Percentiles rank a stretch among this genome's conserved stretches.
These are phyloP conservation scores for Eucalyptus regnans DNA, from an alignment of 345 rosid genomes.

Conservation along the genomic window DNA sequence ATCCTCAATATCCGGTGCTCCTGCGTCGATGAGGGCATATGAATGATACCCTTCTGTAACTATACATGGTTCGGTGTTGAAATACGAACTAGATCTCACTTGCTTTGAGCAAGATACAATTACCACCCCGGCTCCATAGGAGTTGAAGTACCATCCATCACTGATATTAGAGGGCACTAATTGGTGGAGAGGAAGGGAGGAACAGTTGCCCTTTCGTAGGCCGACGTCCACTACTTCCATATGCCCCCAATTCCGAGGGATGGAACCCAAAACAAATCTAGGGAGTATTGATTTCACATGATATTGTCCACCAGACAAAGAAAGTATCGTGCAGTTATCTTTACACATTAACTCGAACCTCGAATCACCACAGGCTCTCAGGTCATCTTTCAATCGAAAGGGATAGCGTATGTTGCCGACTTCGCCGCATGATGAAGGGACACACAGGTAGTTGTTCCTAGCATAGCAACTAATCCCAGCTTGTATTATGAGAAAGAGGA, in stretches of 20 bases:
- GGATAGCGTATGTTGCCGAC: rapidly evolving
- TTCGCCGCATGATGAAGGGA: neutral
- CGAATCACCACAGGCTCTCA: rapidly evolving
- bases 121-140: neutral
- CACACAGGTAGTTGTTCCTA: neutral
- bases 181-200: neutral
- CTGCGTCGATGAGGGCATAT: rapidly evolving
- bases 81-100: neutral
- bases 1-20: rapidly evolving
- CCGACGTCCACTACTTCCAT: neutral
- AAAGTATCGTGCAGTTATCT: neutral
- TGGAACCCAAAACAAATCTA: too few species aligned
- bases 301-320: neutral
- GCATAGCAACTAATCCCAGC: too few species aligned
- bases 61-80: neutral
- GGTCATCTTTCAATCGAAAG: neutral
- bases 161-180: neutral
- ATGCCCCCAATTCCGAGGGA: too few species aligned
- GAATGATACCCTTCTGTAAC: neutral
- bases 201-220: neutral
- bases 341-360: neutral
- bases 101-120: neutral
- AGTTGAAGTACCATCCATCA: rapidly evolving
- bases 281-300: neutral
- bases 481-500: too few species aligned